Base-by-base conservation (phyloP, 208 protist species). In the Acanthamoeba lenticulata region DNA sequence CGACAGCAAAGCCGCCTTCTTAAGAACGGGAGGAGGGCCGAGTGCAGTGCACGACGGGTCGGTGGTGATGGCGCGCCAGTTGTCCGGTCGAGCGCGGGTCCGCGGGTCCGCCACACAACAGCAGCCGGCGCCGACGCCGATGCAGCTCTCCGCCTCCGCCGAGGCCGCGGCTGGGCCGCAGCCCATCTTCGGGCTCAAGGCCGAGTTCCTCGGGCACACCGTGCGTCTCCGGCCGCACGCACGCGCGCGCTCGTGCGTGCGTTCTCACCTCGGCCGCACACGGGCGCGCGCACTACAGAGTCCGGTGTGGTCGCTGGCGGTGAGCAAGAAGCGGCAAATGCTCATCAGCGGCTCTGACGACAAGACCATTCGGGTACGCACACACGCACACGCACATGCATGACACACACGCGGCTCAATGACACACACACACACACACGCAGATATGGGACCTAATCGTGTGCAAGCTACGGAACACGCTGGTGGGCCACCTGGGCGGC, bases 341-440 rank as follows among this genome's bases (percentile, higher is more conserved):
- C 86, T 92, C 32, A 74, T 92, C 29, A 92, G 86, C 42, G 86
- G 86, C 3, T 92, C 86, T 34, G 67, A 45, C 36, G 86, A 92
- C 44, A 6, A 92, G 40, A 74, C 86, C 55, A 92, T 92, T 92
- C 49, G 86, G 2, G 86, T 92, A 29, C 15, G 27, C 11, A 2
- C 57, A 2, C 9, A 2, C 47, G 2, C 38, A 17, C 19, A 6
- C 27, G n/a, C 21, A 2, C 32, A 2, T 86, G 7, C 45, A 6
- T 40, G 9, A 32, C 34, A 19, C 5, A 32, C 32, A 19, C n/a
- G 34, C 34, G 5, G 21, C 19, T 13, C 34, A 9, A 15, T 83
- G 32, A 2, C 32, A 29, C 34, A 44, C 11, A 9, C 57, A 2
- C 57, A 32, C 57, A 9, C 27, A 34, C 11, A 21, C 29, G 36